Evolutionary conservation across 495 filamentous ascomycete genomes (phyloP).

Genomic region (Aspergillus taichungensis): DNA sequence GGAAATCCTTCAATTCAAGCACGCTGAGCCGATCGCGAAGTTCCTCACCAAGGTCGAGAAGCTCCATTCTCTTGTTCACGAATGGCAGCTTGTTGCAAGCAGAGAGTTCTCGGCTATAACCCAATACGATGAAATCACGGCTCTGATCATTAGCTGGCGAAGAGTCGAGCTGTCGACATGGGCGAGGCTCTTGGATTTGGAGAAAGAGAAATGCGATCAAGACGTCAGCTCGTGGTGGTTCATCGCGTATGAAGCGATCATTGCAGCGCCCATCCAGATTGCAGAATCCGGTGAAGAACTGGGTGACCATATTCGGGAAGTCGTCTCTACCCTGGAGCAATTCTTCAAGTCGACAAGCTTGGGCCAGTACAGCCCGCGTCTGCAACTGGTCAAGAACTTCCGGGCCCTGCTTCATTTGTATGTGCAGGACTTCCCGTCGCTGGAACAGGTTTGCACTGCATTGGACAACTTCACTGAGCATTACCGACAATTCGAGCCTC

Average conservation of each 20-base stretch:
- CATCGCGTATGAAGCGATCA: constrained; percentile 78
- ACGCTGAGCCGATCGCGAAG: constrained; percentile 79
- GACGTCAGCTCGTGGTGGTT: constrained; percentile 94
- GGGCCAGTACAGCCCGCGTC: constrained; percentile 68
- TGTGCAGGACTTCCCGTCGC: constrained; percentile 40
- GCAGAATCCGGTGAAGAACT: constrained; percentile 47
- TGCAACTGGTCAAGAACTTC: constrained; percentile 66
- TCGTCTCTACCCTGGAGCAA: constrained; percentile 60
- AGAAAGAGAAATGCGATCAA: constrained; percentile 61
- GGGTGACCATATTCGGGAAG: constrained; percentile 50
- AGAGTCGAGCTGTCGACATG: constrained; percentile 85
- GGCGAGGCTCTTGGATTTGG: constrained; percentile 81
- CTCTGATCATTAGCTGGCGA: constrained; percentile 74
- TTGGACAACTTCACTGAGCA: constrained; percentile 70
- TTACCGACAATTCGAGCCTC: constrained; percentile 57
- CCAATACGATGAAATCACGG: constrained; percentile 67
- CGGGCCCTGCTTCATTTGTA: constrained; percentile 42
- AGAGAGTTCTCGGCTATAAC: constrained; percentile 58
- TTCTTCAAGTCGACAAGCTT: constrained; percentile 69
- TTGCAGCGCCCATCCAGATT: constrained; percentile 62
- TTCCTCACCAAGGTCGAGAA: constrained; percentile 77
- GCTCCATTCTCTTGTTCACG: constrained; percentile 69
- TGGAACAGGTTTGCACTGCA: constrained; percentile 46
- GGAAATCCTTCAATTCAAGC: constrained; percentile 61
- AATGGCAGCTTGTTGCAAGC: constrained; percentile 91